phyloP scores from a whole-genome alignment of 148 eudicot genomes.

The Fagopyrum esculentum region DNA sequence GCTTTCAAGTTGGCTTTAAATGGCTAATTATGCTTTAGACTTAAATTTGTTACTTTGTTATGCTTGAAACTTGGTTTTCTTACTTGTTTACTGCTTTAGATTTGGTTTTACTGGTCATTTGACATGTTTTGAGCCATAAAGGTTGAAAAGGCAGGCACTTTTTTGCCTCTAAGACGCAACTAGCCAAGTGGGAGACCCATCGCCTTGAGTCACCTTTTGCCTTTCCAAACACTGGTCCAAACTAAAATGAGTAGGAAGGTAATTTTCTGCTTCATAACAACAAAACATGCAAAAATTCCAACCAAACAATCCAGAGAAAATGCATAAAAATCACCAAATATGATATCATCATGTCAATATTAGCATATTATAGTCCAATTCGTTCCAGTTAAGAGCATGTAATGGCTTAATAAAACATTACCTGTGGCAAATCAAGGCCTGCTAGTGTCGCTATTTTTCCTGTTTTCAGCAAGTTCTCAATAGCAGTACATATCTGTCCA shows the following conservation, averaged over 20 bases:
- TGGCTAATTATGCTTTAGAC: too few relatives aligned
- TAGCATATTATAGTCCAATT: neutral
- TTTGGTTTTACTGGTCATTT: too few relatives aligned
- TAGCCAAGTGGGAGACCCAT: too few relatives aligned
- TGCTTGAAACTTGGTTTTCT: too few relatives aligned
- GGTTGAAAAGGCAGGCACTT: too few relatives aligned
- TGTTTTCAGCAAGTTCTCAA: slow-evolving; percentile 81
- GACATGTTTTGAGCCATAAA: too few relatives aligned
- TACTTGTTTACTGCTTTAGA: too few relatives aligned
- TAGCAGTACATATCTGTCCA: slow-evolving; percentile 44
- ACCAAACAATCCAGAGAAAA: neutral
- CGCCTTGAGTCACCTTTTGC: too few relatives aligned
- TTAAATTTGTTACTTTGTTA: too few relatives aligned
- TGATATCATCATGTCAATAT: neutral
- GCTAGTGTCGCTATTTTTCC: slow-evolving; percentile 62
- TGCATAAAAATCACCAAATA: neutral
- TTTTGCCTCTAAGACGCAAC: too few relatives aligned
- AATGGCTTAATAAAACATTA: slow-evolving; percentile 18
- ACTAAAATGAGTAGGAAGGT: neutral
- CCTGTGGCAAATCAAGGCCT: slow-evolving; percentile 86
- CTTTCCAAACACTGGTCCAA: neutral
- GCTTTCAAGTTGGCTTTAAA: too few relatives aligned
- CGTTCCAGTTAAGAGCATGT: neutral
- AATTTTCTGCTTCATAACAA: neutral
- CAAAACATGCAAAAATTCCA: neutral